A percentile compares a stretch with the other conserved stretches of the same genome.
These are phyloP conservation scores for Aspergillus conjunctus DNA, from an alignment of 495 filamentous ascomycete genomes.

Conservation along the genomic window DNA sequence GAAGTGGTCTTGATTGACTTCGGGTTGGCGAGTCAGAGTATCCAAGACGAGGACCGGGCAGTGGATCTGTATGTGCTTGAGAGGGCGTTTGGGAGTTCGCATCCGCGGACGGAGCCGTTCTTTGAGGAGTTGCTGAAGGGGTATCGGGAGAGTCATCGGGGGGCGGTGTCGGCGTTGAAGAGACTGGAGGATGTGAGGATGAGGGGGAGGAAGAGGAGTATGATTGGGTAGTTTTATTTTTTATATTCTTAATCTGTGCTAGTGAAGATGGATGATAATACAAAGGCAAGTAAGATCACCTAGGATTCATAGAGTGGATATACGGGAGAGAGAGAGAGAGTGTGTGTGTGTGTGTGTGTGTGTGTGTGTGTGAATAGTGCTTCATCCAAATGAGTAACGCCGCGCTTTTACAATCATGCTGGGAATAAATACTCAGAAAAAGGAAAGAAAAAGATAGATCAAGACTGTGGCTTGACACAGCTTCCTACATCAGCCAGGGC, in stretches of 20 bases:
- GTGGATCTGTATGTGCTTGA: slow-evolving; percentile 98
- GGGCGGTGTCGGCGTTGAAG: slow-evolving; percentile 62
- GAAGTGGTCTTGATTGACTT: slow-evolving; percentile 95
- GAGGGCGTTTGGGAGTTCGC: slow-evolving; percentile 92
- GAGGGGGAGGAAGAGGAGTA: slow-evolving; percentile 96
- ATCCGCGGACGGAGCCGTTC: slow-evolving; percentile 79
- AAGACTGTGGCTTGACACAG: slow-evolving; percentile 38
- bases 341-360: too few species aligned
- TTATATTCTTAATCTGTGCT: slow-evolving; percentile 14
- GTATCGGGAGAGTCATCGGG: slow-evolving; percentile 63
- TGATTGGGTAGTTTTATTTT: slow-evolving; percentile 68
- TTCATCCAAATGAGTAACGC: slow-evolving; percentile 26
- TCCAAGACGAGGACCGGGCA: slow-evolving; percentile 89
- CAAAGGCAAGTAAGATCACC: too few species aligned
- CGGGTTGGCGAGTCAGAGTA: slow-evolving; percentile 79
- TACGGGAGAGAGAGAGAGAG: too few species aligned
- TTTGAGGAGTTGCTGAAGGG: slow-evolving; percentile 66
- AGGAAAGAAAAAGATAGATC: slow-evolving; percentile 12
- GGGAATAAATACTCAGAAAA: slow-evolving; percentile 6
- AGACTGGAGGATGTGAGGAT: slow-evolving; percentile 91
- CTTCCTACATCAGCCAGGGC: slow-evolving; percentile 71
- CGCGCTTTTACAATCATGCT: slow-evolving; percentile 34
- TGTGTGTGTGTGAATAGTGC: too few species aligned
- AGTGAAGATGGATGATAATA: not conserved
- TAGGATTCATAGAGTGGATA: slow-evolving; percentile 2